A percentile compares a stretch with the other conserved stretches of the same genome.
Evolutionary conservation across 768 basidiomycete species (phyloP).

Genomic region (Gelatoporia subvermispora): DNA sequence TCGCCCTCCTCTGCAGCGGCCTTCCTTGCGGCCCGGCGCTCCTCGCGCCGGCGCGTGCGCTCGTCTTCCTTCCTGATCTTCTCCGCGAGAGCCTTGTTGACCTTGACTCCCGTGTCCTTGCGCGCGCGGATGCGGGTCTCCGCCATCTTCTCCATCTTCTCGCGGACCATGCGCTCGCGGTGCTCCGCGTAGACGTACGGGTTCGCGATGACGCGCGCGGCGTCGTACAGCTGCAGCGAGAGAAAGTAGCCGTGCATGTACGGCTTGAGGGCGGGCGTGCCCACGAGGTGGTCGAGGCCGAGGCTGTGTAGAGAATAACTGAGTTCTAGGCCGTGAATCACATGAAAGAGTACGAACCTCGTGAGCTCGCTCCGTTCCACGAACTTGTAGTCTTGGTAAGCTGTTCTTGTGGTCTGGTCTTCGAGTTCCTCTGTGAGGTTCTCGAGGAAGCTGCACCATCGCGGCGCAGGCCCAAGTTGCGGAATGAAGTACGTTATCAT

Average conservation of each 20-base stretch:
- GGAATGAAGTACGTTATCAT: slow-evolving; percentile 95
- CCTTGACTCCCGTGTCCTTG: slow-evolving; percentile 70
- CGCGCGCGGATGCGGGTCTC: slow-evolving; percentile 87
- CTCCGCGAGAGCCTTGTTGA: slow-evolving; percentile 85
- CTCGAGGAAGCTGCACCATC: slow-evolving; percentile 97
- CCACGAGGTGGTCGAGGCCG: slow-evolving; percentile 91
- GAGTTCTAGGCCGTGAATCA: slow-evolving; percentile 1
- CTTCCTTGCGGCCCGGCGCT: slow-evolving; percentile 35
- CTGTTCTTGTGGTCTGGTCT: slow-evolving; percentile 69
- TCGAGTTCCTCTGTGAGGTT: slow-evolving; percentile 99
- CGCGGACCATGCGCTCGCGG: slow-evolving; percentile 79
- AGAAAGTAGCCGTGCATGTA: slow-evolving; percentile 99
- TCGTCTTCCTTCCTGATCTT: slow-evolving; percentile 68
- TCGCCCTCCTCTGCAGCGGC: slow-evolving; percentile 34
- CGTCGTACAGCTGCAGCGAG: slow-evolving; percentile 92
- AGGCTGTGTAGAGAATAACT: slow-evolving; percentile 46
- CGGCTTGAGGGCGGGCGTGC: slow-evolving; percentile 92
- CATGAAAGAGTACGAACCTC: slow-evolving; percentile 49
- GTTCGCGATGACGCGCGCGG: slow-evolving; percentile 92
- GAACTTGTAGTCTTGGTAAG: slow-evolving; percentile 98
- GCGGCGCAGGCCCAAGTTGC: slow-evolving; percentile 92
- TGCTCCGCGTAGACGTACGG: slow-evolving; percentile 95
- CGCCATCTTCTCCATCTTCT: slow-evolving; percentile 90
- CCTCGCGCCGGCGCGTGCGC: slow-evolving; percentile 47
- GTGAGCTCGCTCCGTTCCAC: slow-evolving; percentile 82